These are phyloP conservation scores for Xylaria grammica DNA, from an alignment of 495 filamentous ascomycete species.

Conservation along the genomic window DNA sequence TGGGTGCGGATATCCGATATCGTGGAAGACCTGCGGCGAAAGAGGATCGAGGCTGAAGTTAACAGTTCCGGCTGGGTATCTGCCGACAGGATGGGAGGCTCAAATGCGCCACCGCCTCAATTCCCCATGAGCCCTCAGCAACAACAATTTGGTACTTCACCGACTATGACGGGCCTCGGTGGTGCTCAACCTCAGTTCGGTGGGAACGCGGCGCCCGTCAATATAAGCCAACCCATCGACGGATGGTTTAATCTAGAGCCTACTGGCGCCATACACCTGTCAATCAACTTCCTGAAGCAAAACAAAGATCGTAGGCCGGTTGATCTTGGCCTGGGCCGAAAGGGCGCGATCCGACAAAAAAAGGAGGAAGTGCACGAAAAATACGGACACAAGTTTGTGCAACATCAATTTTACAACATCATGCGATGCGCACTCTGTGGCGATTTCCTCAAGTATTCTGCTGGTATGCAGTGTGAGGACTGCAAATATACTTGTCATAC, in stretches of 20 bases:
- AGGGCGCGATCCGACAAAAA: slow-evolving; percentile 93
- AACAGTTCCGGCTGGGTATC: slow-evolving; percentile 94
- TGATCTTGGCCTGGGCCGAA: slow-evolving; percentile 88
- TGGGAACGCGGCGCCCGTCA: slow-evolving; percentile 43
- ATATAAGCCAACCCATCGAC: slow-evolving; percentile 74
- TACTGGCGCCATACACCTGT: slow-evolving; percentile 76
- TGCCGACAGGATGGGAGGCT: slow-evolving; percentile 83
- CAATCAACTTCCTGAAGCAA: slow-evolving; percentile 82
- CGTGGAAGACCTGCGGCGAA: slow-evolving; percentile 93
- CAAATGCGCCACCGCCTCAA: slow-evolving; percentile 48
- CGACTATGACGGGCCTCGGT: slow-evolving; percentile 29
- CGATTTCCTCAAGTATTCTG: slow-evolving; percentile 97
- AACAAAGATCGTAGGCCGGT: slow-evolving; percentile 65
- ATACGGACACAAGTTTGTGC: slow-evolving; percentile 97
- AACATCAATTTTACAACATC: slow-evolving; percentile 99
- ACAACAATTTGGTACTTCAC: slow-evolving; percentile 48
- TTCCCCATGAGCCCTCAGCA: slow-evolving; percentile 58
- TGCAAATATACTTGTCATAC: slow-evolving; percentile 99
- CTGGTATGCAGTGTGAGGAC: slow-evolving; percentile 98
- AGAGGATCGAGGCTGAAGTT: slow-evolving; percentile 94
- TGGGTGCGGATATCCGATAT: slow-evolving; percentile 98
- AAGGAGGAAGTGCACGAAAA: slow-evolving; percentile 98
- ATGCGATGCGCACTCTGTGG: slow-evolving; percentile 99
- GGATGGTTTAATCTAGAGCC: slow-evolving; percentile 98
- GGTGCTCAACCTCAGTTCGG: slow-evolving; percentile 29